These are phyloP conservation scores for Neostapfia colusana DNA, from an alignment of 176 grass and related monocot genomes.

Conservation along the genomic window DNA sequence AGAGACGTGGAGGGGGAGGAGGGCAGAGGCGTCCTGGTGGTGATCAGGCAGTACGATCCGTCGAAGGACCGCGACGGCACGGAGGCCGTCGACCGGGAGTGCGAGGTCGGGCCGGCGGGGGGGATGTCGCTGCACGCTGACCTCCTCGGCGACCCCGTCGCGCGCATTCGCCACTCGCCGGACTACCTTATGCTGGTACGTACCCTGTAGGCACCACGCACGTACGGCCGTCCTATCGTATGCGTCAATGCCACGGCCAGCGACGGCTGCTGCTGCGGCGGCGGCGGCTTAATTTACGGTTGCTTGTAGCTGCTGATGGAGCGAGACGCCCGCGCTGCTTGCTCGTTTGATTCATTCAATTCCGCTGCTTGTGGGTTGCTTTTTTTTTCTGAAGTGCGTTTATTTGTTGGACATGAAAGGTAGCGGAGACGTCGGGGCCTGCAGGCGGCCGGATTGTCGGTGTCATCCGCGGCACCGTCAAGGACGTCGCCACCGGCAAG, in stretches of 20 bases:
- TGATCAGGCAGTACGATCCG: conserved; percentile 56
- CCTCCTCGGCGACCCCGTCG: conserved; percentile 74
- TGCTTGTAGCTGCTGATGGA: no score
- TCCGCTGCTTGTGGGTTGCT: no score
- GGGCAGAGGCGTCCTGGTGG: neutral
- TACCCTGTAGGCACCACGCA: no score
- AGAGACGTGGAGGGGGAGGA: conserved; percentile 20
- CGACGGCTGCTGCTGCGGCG: no score
- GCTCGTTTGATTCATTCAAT: neutral
- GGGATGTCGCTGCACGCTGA: conserved; percentile 74
- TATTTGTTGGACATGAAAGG: conserved; percentile 44
- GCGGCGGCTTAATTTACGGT: no score
- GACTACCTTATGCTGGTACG: conserved; percentile 73
- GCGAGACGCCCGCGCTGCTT: no score
- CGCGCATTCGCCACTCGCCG: conserved; percentile 78
- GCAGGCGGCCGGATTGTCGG: conserved; percentile 60
- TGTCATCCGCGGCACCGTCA: conserved; percentile 77
- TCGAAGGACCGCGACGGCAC: conserved; percentile 51
- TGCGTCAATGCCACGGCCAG: no score
- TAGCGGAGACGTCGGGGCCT: conserved; percentile 65
- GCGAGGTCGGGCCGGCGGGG: conserved; percentile 64
- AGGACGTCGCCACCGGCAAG: conserved; percentile 67
- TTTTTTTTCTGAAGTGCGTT: neutral
- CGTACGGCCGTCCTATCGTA: no score
- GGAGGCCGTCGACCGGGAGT: conserved; percentile 64